Evolutionary conservation across 257 asterid genomes (phyloP), one percentile per base, ranked within the genome.

Genomic region (Penstemon davidsonii): DNA sequence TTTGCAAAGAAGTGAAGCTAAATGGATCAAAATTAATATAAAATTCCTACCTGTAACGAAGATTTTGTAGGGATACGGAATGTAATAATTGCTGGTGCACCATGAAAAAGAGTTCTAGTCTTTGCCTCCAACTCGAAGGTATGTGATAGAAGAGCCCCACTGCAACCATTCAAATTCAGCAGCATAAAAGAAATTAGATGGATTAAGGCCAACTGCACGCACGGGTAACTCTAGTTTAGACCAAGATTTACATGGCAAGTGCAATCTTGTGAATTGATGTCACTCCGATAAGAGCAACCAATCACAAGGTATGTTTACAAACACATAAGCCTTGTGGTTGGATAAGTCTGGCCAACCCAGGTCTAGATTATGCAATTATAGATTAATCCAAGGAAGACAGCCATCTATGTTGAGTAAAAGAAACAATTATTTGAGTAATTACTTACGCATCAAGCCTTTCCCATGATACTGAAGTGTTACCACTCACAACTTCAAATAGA

Each of bases 361-460:
- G 33, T 25, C 33, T 25, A 2, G 33, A 25, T 25, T 25, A 25
- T 25, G 33, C 60, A 51, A 5, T 51, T 43, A 57, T 13, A 10
- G 10, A 49, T 4, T 6, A 52, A 7, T 18, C 9, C 15, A 60
- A 56, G 69, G 41, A 44, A 51, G 44, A 64, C 46, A 60, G 59
- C 5, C 37, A 49, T 9, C 33, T 25, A 25, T 38, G 4, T 8
- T 18, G 33, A 25, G 33, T 12, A 5, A 12, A 60, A 18, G 33
- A 37, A 45, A 37, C 43, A 47, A 8, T 47, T 37, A 11, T 5
- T 47, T 10, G 60, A 55, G 33, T 47, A 47, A 55, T 10, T 64
- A 88, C 98, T 88, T 80, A 93, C 97, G 73, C 88, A 46, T 93
- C 99, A 72, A 93, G 99, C 81, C 79, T 87, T 74, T 90, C 99